Percentiles rank a stretch among this genome's conserved stretches.
phyloP scores from a whole-genome alignment of 1,139 yeast species.

The Torulaspora globosa region DNA sequence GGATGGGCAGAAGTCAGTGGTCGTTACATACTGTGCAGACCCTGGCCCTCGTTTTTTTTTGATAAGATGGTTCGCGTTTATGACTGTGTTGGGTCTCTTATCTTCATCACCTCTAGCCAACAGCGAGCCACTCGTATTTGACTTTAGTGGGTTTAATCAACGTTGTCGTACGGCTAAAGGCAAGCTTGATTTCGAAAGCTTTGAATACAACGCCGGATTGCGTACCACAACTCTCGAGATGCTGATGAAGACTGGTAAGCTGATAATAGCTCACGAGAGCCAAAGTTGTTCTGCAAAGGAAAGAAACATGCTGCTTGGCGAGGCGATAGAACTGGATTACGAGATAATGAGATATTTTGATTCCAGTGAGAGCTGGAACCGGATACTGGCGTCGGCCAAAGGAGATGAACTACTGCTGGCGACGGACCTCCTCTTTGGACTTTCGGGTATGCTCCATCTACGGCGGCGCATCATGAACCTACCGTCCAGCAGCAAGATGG shows the following conservation, averaged over 20 bases:
- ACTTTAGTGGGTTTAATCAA: not conserved
- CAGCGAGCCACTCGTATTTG: not conserved
- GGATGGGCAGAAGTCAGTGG: not conserved
- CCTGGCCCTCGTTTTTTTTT: constrained; percentile 55
- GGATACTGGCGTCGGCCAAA: constrained; percentile 36
- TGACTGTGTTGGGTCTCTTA: constrained; percentile 55
- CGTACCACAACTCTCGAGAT: constrained; percentile 51
- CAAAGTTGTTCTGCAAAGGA: constrained; percentile 22
- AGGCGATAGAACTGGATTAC: constrained; percentile 48
- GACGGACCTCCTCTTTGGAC: constrained; percentile 53
- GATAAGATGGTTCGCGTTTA: constrained; percentile 67
- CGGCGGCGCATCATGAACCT: constrained; percentile 52
- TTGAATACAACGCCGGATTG: constrained; percentile 58
- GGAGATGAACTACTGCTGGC: constrained; percentile 45
- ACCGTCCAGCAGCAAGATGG: constrained; percentile 43
- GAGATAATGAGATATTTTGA: constrained; percentile 31
- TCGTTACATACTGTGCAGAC: constrained; percentile 17
- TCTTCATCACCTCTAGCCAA: constrained; percentile 6
- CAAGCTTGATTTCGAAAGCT: constrained; percentile 36
- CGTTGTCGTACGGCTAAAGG: not conserved
- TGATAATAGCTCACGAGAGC: not conserved
- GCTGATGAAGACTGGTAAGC: constrained; percentile 35
- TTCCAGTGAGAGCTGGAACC: constrained; percentile 10
- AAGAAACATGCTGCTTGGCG: constrained; percentile 39
- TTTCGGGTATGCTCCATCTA: constrained; percentile 53